phyloP scores from a whole-genome alignment of 192 early-diverging fungal genomes.

The Funneliformis mosseae region DNA sequence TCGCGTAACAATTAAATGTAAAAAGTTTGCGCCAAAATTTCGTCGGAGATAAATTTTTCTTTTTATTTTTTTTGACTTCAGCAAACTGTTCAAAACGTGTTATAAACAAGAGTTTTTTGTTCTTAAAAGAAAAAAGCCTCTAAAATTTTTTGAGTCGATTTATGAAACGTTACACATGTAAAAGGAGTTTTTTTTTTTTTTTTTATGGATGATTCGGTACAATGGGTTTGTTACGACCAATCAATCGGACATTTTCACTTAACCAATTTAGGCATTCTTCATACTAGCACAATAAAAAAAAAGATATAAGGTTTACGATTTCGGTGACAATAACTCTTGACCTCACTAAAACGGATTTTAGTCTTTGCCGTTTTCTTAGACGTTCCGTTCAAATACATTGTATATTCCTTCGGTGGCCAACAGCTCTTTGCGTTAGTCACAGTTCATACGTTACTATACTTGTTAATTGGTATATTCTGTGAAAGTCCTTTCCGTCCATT shows the following conservation, averaged over 20 bases:
- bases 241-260: background rate
- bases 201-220: no score
- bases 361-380: background rate
- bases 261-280: background rate
- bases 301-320: background rate
- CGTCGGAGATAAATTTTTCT: no score
- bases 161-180: no score
- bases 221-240: no score
- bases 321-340: background rate
- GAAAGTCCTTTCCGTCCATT: background rate
- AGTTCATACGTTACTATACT: background rate
- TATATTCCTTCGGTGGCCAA: background rate
- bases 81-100: no score
- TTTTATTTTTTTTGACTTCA: no score
- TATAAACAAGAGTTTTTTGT: no score
- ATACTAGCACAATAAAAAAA: background rate
- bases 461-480: background rate
- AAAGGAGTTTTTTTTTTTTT: no score
- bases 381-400: background rate
- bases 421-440: background rate
- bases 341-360: background rate
- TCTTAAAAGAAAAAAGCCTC: no score
- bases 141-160: no score
- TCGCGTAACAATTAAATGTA: no score
- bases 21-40: no score